These are phyloP conservation scores for Chloris gayana DNA, from an alignment of 176 grass and related monocot species.

Conservation along the genomic window DNA sequence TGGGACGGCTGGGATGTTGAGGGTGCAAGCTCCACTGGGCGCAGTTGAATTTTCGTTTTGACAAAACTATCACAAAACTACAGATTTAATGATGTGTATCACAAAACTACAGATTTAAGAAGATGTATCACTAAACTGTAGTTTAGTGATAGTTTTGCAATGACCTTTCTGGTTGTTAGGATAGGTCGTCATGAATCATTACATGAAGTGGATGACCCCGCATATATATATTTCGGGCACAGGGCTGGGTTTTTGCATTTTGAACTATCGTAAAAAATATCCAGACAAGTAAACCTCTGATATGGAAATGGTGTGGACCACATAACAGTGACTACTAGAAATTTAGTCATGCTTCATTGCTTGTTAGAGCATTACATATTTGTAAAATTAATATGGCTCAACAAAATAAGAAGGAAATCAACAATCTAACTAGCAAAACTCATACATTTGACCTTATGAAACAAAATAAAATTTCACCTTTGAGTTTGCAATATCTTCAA, in stretches of 20 bases:
- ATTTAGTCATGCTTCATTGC: not conserved
- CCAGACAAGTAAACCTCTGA: not conserved
- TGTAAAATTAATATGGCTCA: not conserved
- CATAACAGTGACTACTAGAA: not conserved
- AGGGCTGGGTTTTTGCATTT: constrained; percentile 10
- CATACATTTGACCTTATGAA: constrained; percentile 8
- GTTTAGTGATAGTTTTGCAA: no score
- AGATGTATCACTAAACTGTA: no score
- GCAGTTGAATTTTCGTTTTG: no score
- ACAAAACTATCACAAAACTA: no score
- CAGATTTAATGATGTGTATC: no score
- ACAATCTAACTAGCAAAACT: constrained; percentile 12
- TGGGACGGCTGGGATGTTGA: no score
- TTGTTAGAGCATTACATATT: not conserved
- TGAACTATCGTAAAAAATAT: not conserved
- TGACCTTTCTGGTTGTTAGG: not conserved
- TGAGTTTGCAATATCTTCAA: constrained; percentile 78
- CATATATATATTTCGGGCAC: not conserved
- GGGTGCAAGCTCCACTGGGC: no score
- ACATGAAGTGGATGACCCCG: not conserved
- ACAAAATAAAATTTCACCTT: constrained; percentile 66
- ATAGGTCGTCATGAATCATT: not conserved
- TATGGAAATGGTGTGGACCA: constrained; percentile 2
- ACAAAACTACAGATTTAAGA: no score
- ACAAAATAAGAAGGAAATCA: constrained; percentile 14